Percentiles rank a stretch among this genome's conserved stretches.
These are phyloP conservation scores for Rhizopus sp. DNA, from an alignment of 371 early-diverging fungal genomes.

Conservation along the genomic window DNA sequence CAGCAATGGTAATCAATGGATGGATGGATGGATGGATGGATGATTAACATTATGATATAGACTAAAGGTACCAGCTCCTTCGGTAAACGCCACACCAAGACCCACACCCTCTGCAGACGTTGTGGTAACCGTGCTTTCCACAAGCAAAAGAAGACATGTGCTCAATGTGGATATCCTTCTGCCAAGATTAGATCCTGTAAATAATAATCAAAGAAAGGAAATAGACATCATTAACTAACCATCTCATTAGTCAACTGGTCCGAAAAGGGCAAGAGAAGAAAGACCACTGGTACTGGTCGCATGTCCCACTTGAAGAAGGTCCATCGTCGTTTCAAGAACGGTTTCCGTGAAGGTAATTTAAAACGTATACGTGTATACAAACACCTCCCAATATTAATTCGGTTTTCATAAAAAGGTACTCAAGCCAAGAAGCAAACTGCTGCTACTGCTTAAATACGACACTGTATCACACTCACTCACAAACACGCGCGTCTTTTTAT, in stretches of 20 bases:
- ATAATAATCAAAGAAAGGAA: slow-evolving; percentile 26
- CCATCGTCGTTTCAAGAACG: slow-evolving; percentile 90
- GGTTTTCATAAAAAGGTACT: slow-evolving; percentile 30
- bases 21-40: background rate
- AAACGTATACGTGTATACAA: background rate
- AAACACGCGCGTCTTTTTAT: too few relatives aligned
- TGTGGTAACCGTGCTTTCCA: slow-evolving; percentile 98
- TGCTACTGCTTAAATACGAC: slow-evolving; percentile 16
- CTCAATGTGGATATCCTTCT: slow-evolving; percentile 98
- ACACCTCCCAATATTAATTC: background rate
- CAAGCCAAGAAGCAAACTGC: slow-evolving; percentile 55
- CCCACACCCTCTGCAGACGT: slow-evolving; percentile 97
- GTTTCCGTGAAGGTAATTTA: slow-evolving; percentile 75
- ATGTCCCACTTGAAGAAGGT: slow-evolving; percentile 93
- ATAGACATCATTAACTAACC: background rate
- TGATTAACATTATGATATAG: slow-evolving; percentile 6
- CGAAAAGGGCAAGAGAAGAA: slow-evolving; percentile 93
- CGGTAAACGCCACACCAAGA: slow-evolving; percentile 85
- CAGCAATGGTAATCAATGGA: background rate
- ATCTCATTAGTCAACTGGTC: slow-evolving; percentile 76
- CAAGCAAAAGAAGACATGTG: slow-evolving; percentile 99
- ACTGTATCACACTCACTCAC: too few relatives aligned
- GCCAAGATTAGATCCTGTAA: slow-evolving; percentile 94
- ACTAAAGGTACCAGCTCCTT: slow-evolving; percentile 28
- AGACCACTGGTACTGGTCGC: slow-evolving; percentile 97